phyloP scores from a whole-genome alignment of 2,329 filamentous ascomycete species.

The Fusarium sp. region DNA sequence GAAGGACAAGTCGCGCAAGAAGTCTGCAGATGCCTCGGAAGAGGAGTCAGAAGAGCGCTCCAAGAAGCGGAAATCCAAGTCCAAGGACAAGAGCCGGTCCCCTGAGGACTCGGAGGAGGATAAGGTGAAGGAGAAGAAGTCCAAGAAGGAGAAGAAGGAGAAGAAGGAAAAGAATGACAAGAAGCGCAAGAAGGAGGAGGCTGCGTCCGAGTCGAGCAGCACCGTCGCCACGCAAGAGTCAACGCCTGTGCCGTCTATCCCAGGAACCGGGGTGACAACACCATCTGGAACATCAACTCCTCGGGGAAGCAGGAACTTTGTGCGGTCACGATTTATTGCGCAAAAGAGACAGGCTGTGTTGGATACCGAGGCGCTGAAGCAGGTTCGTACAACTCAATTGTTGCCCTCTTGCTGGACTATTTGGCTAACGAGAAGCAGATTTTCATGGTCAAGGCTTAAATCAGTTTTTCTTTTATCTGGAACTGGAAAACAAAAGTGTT shows the following conservation, averaged over 20 bases:
- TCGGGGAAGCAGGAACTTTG: slow-evolving; percentile 73
- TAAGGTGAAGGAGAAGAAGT: slow-evolving; percentile 49
- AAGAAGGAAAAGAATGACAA: slow-evolving; percentile 55
- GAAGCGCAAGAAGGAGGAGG: slow-evolving; percentile 62
- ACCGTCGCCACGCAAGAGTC: slow-evolving; percentile 26
- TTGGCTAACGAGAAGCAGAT: slow-evolving; percentile 60
- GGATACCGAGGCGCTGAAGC: slow-evolving; percentile 85
- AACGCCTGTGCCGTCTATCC: slow-evolving; percentile 46
- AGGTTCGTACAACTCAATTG: slow-evolving; percentile 71
- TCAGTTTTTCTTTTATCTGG: neutral
- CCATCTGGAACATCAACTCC: slow-evolving; percentile 61
- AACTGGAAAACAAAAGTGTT: slow-evolving; percentile 9
- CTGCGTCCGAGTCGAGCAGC: slow-evolving; percentile 37
- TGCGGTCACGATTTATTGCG: slow-evolving; percentile 85
- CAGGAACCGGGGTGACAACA: slow-evolving; percentile 53
- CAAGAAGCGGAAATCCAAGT: slow-evolving; percentile 50
- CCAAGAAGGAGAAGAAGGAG: slow-evolving; percentile 57
- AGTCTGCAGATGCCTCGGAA: slow-evolving; percentile 33
- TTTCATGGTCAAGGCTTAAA: slow-evolving; percentile 73
- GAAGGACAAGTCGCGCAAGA: slow-evolving; percentile 54
- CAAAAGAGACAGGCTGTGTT: slow-evolving; percentile 88
- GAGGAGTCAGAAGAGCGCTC: slow-evolving; percentile 46
- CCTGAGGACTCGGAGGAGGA: slow-evolving; percentile 44
- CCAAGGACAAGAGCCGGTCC: slow-evolving; percentile 44
- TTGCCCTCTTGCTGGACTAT: slow-evolving; percentile 16